Evolutionary conservation across 805 yeast species (phyloP), one percentile per base, ranked within the genome.

Genomic region (Barnettozyma siamensis): DNA sequence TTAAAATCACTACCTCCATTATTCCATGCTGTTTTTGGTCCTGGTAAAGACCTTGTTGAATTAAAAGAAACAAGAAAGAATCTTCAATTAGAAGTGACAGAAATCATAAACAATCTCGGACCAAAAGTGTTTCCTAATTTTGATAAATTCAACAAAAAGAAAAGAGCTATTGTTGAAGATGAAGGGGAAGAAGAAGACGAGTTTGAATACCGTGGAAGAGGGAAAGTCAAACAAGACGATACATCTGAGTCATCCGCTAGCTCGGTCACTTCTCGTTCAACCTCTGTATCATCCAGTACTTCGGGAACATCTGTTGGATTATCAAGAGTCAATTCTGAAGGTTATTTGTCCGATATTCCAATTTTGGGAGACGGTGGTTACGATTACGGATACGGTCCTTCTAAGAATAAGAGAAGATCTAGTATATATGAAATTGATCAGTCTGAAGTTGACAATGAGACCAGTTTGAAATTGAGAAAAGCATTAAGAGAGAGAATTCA

Each of bases 61-160:
- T 64, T 93, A 48, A 79, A 85, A 51, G 60, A 63, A 16, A 68
- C 73, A 42, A 72, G 97, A 47, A 66, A 67, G 39, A 70, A 72
- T 47, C 69, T 91, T 41, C 76, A 86, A 28, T 63, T 67, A 40
- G 85, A 86, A 43, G 80, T 93, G 38, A 88, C 96, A 0, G 83
- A 77, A 36, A 65, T 83, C 19, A 87, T 93, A 38, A 88, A 91
- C 58, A 78, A 76, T 34, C 73, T 82, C 44, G 99, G 98, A 0
- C 95, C 96, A 5, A 73, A 76, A 50, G 69, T 91, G 33, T 91
- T 80, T 69, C 95, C 96, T 7, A 95, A 91, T 61, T 86, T 89
- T 62, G 81, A 82, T 15, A 59, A 58, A 26, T 50, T 55, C 34
- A 33, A 40, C 33, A 13, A 31, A 27, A 23, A 31, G 21, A 23